phyloP scores from a whole-genome alignment of 2,329 filamentous ascomycete genomes.

The Claviceps pazoutovae region DNA sequence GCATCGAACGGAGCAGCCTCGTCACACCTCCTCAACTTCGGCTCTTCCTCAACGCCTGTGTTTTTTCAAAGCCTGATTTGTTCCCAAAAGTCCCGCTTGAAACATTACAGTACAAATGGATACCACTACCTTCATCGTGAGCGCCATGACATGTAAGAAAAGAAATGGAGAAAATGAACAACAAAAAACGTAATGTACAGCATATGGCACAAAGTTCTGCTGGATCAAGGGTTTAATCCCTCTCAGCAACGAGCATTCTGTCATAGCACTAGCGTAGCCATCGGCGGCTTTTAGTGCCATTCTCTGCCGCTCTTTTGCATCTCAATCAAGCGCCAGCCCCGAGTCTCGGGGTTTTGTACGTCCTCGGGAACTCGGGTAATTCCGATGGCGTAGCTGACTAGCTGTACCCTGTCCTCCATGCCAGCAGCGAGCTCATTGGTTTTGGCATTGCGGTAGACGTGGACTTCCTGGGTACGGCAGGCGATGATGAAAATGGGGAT shows the following conservation, averaged over 20 bases:
- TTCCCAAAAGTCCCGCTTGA: slow-evolving; percentile 3
- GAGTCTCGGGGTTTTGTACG: slow-evolving; percentile 90
- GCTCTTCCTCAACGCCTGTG: background rate
- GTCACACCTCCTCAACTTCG: background rate
- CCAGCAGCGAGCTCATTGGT: slow-evolving; percentile 78
- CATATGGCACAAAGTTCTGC: background rate
- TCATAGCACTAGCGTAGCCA: background rate
- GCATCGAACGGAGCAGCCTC: slow-evolving; percentile 5
- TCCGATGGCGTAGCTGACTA: slow-evolving; percentile 95
- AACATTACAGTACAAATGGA: slow-evolving; percentile 7
- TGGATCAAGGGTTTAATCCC: too few relatives aligned
- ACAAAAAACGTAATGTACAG: slow-evolving; percentile 2
- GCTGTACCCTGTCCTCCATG: slow-evolving; percentile 97
- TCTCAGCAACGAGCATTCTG: too few relatives aligned
- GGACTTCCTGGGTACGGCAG: slow-evolving; percentile 91
- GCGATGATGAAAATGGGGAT: slow-evolving; percentile 95
- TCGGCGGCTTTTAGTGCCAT: slow-evolving; percentile 38
- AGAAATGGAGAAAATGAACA: background rate
- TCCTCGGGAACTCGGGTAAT: slow-evolving; percentile 89
- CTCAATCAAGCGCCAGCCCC: slow-evolving; percentile 94
- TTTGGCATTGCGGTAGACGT: slow-evolving; percentile 91
- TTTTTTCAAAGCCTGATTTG: background rate
- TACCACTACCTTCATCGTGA: slow-evolving; percentile 6
- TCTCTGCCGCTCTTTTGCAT: slow-evolving; percentile 96
- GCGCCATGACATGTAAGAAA: background rate